Evolutionary conservation across 139 green algal species (phyloP).

Genomic region (Axilococcus clingmanii): DNA sequence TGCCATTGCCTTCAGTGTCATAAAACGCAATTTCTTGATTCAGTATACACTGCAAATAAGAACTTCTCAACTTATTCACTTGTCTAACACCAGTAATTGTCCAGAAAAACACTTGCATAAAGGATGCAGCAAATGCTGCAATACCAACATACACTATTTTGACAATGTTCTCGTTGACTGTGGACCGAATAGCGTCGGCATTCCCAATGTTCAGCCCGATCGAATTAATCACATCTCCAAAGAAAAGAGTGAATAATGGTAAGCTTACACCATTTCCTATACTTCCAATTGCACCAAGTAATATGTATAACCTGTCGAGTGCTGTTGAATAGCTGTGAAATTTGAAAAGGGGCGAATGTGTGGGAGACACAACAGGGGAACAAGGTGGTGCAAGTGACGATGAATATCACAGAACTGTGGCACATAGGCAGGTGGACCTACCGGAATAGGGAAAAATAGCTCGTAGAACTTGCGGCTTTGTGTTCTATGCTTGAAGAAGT

Average conservation of each 20-base stretch:
- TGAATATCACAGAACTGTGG: too few relatives aligned
- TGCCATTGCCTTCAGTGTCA: slow-evolving; percentile 52
- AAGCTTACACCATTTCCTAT: slow-evolving; percentile 27
- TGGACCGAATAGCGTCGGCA: not conserved
- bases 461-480: too few relatives aligned
- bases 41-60: slow-evolving; percentile 52
- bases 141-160: slow-evolving; percentile 64
- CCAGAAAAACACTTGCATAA: slow-evolving; percentile 34
- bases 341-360: not conserved
- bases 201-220: slow-evolving; percentile 9
- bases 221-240: slow-evolving; percentile 44
- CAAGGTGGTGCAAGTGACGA: too few relatives aligned
- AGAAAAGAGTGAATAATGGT: slow-evolving; percentile 54
- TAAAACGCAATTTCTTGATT: slow-evolving; percentile 80
- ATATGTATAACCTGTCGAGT: slow-evolving; percentile 18
- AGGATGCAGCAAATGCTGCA: slow-evolving; percentile 24
- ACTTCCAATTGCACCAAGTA: slow-evolving; percentile 17
- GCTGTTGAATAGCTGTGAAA: slow-evolving; percentile 14
- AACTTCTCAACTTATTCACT: slow-evolving; percentile 21
- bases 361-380: too few relatives aligned
- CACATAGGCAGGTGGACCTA: too few relatives aligned
- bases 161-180: slow-evolving; percentile 23
- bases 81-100: slow-evolving; percentile 24
- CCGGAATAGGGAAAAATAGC: too few relatives aligned
- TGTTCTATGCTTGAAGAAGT: too few relatives aligned